Evolutionary conservation across 176 grass and related monocot genomes (phyloP), one percentile per base, ranked within the genome.

Genomic region (Zea luxurians): DNA sequence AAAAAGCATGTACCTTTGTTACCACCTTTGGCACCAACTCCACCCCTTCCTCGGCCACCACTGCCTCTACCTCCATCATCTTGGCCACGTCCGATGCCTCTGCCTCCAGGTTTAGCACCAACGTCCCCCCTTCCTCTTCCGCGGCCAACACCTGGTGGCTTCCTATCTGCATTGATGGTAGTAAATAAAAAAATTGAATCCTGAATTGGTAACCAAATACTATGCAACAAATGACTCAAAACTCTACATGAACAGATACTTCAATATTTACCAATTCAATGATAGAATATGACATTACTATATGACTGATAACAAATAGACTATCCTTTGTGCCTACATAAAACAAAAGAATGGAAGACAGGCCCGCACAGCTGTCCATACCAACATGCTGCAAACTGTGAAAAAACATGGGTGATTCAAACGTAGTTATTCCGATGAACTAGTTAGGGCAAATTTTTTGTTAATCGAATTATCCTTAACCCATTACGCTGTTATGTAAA

Each of bases 71-170:
- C 67, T 69, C 81, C 77, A 78, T 98, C 95, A 77, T 98, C 95
- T 84, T 92, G 95, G 59, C 94, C 84, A 5, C 89, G 89, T 0
- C 95, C 95, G 0, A 98, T 94, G 7, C 91, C 87, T 61, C 90
- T 89, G 76, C 85, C 92, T 48, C 81, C 74, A 59, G 87, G 84
- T 42, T 93, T 91, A 42, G 81, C 3, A 6, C 85, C 91, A 7
- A 86, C 79, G 37, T 88, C 89, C 50, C 86, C 93, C 85, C 94
- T 93, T 64, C 95, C 95, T 82, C 95, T 92, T 84, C 95, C 95
- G 0, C 91, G 91, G 42, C 95, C 95, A 68, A 98, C 95, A 78
- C 95, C 95, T 0, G 95, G 95, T 57, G 95, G 95, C 70, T 83
- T 98, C 89, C 95, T 90, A 83, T 98, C 95, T 98, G 89, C 78